Base-by-base conservation (phyloP, 352 stramenopile species). In the Pythium brassicae region DNA sequence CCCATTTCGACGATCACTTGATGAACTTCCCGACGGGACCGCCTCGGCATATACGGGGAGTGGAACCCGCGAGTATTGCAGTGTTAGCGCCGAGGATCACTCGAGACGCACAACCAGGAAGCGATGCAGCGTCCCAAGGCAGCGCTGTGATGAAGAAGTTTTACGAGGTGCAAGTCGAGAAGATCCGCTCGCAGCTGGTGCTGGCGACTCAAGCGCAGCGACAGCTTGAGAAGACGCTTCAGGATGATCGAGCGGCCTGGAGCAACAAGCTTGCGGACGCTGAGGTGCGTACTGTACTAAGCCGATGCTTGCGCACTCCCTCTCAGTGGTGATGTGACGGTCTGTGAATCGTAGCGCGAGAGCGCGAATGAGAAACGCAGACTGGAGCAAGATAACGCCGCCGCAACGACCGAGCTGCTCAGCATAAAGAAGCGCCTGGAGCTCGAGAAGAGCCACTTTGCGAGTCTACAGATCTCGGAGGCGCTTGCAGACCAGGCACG, bases 101-200 rank as follows among this genome's bases (percentile, higher is more conserved):
- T 3, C 40, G 17, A 46, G 20, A 4, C 3, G 54, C 26, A 9
- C 34, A 44, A 19, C 23, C 55, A 10, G 53, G 37, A 2, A n/a
- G 49, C 1, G 47, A 69, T 4, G 53, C 35, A 58, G 14, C 54
- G 7, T 3, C 17, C 8, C 15, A 68, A 52, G 25, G 64, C 66
- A 46, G 50, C 47, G 55, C 76, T 14, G 65, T 88, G 37, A 86
- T 92, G 77, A 82, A 85, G 55, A 85, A 84, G 59, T 89, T 92
- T 47, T 93, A 89, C 61, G 78, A 91, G 63, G 74, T 81, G 23
- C 82, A 92, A 55, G 82, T 90, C n/a, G 75, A 81, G 14, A 84
- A 88, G 60, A 78, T 92, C 32, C 76, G 83, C 45, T 56, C 66
- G 22, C 80, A 93, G 56, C 61, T 91, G 26, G 64, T 61, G 0